Evolutionary conservation across 192 early-diverging fungal species (phyloP).

Genomic region (Podila horticola): DNA sequence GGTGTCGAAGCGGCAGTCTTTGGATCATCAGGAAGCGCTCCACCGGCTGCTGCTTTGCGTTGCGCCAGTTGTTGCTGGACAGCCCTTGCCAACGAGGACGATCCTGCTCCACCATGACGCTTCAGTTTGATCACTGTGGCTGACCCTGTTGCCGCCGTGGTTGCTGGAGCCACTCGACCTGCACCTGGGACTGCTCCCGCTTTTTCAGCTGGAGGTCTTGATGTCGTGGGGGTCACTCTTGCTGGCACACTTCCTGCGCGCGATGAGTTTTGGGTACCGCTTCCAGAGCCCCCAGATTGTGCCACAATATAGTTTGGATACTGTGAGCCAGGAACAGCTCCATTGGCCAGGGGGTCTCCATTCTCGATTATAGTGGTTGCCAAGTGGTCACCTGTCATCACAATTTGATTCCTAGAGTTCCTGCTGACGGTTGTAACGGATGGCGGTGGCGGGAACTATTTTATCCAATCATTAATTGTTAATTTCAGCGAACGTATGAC

Average conservation of each 20-base stretch:
- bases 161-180: background rate
- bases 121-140: conserved; percentile 45
- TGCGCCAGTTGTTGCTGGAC: conserved; percentile 63
- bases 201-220: no score
- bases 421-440: conserved; percentile 43
- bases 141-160: conserved; percentile 3
- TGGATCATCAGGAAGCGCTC: conserved; percentile 19
- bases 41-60: conserved; percentile 37
- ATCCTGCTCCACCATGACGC: conserved; percentile 57
- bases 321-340: conserved; percentile 11
- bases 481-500: background rate
- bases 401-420: conserved; percentile 48
- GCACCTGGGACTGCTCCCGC: background rate
- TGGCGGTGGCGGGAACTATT: conserved; percentile 36
- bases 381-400: conserved; percentile 45
- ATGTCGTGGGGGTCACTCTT: no score
- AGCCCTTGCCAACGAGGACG: conserved; percentile 62
- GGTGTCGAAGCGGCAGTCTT: conserved; percentile 7
- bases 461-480: background rate
- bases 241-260: no score
- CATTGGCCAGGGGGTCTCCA: conserved; percentile 16
- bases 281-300: background rate
- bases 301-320: conserved; percentile 9
- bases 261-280: no score
- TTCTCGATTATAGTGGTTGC: conserved; percentile 37